A percentile compares a stretch with the other conserved stretches of the same genome.
Conservation (phyloP, 108 stramenopile genomes). For the Fragilaria radians region DNA sequence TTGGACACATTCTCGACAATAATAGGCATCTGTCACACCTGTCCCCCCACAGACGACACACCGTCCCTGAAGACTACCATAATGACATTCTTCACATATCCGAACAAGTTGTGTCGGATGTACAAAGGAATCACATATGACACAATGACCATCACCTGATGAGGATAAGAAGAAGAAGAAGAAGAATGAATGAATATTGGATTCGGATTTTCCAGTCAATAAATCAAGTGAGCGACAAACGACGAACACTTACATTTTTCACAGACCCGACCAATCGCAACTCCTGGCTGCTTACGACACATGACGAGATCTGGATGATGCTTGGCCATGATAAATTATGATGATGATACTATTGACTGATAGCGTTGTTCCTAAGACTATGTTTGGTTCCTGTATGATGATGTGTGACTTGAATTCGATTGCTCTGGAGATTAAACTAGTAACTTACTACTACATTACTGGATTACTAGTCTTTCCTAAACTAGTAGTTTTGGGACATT, state of each 20-base stretch:
- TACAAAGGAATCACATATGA: constrained; percentile 98
- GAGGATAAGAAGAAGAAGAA: too few species aligned
- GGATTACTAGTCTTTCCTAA: too few species aligned
- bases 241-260: constrained; percentile 82
- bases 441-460: too few species aligned
- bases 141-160: constrained; percentile 91
- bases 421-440: too few species aligned
- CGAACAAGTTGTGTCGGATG: constrained; percentile 83
- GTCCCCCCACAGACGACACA: constrained; percentile 96
- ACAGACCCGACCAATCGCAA: constrained; percentile 94
- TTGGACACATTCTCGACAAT: constrained; percentile 96
- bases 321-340: constrained; percentile 78
- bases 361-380: too few species aligned
- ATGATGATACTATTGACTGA: too few species aligned
- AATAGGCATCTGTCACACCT: constrained; percentile 98
- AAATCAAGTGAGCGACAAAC: neutral
- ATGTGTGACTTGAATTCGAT: too few species aligned
- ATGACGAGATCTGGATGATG: constrained; percentile 98
- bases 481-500: too few species aligned
- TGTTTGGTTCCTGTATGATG: too few species aligned
- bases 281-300: constrained; percentile 98
- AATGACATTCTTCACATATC: constrained; percentile 99
- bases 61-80: constrained; percentile 90
- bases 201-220: neutral
- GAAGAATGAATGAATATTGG: too few species aligned